A percentile compares a stretch with the other conserved stretches of the same genome.
Conservation (phyloP, 2,329 filamentous ascomycete species). For the Beauveria bassiana region DNA sequence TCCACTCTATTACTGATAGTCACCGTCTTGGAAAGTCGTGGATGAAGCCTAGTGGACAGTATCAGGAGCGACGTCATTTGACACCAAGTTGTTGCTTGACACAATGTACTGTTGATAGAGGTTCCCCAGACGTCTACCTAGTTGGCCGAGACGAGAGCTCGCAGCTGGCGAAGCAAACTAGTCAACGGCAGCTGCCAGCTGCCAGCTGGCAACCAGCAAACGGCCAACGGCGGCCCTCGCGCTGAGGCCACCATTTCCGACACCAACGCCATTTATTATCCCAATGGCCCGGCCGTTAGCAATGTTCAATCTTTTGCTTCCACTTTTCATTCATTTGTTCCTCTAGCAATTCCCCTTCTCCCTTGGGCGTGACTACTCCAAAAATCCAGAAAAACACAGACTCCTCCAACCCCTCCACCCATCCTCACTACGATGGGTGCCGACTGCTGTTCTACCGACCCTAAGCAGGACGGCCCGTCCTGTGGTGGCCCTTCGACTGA, state of each 20-base stretch:
- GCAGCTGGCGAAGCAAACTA: neutral
- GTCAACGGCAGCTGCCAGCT: neutral
- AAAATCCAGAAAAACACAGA: no score
- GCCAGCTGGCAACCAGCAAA: neutral
- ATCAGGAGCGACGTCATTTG: neutral
- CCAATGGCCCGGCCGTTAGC: neutral
- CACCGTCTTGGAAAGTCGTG: slow-evolving; percentile 1
- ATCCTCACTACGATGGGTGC: slow-evolving; percentile 8
- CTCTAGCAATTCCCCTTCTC: neutral
- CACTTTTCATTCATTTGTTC: neutral
- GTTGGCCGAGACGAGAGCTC: neutral
- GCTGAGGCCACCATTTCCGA: neutral
- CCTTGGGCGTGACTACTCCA: no score
- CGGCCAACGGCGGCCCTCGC: neutral
- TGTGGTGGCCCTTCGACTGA: slow-evolving; percentile 1
- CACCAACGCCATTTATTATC: neutral
- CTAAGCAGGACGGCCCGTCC: neutral
- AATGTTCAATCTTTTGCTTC: neutral
- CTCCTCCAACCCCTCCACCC: no score
- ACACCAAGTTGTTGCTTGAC: neutral
- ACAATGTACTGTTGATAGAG: neutral
- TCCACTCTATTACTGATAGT: neutral
- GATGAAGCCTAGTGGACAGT: neutral
- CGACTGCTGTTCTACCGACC: slow-evolving; percentile 12
- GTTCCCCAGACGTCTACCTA: neutral